These are phyloP conservation scores for Wallemia hederae DNA, from an alignment of 1,284 basidiomycete species.

Conservation along the genomic window DNA sequence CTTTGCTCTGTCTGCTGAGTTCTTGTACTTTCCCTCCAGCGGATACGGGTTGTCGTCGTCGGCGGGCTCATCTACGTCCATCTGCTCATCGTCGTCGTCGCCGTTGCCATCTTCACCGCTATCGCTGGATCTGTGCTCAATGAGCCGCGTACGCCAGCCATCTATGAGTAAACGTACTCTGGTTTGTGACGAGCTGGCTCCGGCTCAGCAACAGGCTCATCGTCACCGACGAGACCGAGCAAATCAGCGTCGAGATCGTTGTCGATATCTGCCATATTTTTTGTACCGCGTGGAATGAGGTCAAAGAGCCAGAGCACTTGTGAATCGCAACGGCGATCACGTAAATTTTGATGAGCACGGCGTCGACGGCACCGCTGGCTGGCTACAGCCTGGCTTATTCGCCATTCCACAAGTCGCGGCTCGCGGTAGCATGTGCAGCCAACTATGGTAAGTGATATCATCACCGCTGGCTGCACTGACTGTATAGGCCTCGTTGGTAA, in stretches of 20 bases:
- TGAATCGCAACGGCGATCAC: too few species aligned
- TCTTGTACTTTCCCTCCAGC: constrained; percentile 60
- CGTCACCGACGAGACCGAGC: constrained; percentile 17
- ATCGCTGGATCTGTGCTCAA: constrained; percentile 1
- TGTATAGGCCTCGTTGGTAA: constrained; percentile 48
- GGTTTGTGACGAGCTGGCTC: too few species aligned
- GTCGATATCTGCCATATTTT: constrained; percentile 1
- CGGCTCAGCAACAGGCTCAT: constrained; percentile 2
- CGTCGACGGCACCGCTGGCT: constrained; percentile 44
- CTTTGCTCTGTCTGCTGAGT: constrained; percentile 51
- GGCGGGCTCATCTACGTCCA: constrained; percentile 3
- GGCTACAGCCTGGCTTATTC: constrained; percentile 74
- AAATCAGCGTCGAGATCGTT: constrained; percentile 18
- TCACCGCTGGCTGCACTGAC: too few species aligned
- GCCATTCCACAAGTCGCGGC: constrained; percentile 50
- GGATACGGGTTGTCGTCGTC: constrained; percentile 39
- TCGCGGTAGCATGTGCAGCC: constrained; percentile 67
- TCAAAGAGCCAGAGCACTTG: too few species aligned
- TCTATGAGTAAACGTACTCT: too few species aligned
- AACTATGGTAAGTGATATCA: constrained; percentile 35
- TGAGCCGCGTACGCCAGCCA: not conserved
- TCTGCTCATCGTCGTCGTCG: constrained; percentile 3
- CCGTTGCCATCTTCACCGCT: constrained; percentile 4
- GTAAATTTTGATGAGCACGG: not conserved
- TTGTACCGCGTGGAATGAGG: not conserved